Base-by-base conservation (phyloP, 805 yeast species). In the Pichia ethanolica region DNA sequence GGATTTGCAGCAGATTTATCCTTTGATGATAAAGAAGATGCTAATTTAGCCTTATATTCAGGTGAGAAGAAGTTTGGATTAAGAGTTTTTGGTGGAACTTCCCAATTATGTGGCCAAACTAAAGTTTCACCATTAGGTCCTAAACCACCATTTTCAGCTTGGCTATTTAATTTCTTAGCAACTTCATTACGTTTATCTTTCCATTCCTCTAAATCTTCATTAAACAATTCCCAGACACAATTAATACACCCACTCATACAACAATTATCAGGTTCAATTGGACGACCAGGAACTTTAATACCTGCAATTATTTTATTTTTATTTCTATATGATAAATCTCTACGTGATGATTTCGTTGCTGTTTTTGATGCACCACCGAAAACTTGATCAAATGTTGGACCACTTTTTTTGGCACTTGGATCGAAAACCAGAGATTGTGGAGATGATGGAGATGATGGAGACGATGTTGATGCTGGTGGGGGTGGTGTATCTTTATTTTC, bases 231-330 rank as follows among this genome's bases (percentile, higher is more conserved):
- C 98, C 98, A 93, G 2, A 91, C 98, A 66, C 99, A 91, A 66
- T 91, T 89, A 33, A 88, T 82, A 66, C 99, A 91, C 1, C 99
- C 99, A 50, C 93, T 83, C 96, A 89, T 89, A 66, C 99, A 91
- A 65, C 99, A 91, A 65, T 91, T 89, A 58, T 90, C 96, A 1
- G 98, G 98, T 57, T 88, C 96, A 5, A 69, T 71, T 0, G 99
- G 98, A 61, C 75, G 77, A n/a, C 77, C 79, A 3, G 97, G 96
- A 0, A 91, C 95, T 7, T 62, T 64, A 0, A 93, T 71, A 0
- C 97, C 97, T 0, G 76, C 82, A 4, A 77, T 73, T 1, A 56
- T 54, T 34, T 64, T 58, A 7, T 63, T 58, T 34, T 66, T 52
- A 1, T 54, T 56, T 46, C 71, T 56, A 35, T 75, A 65, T 3